These are phyloP conservation scores for Ceratobasidium sp. DNA, from an alignment of 1,284 basidiomycete genomes.

Conservation along the genomic window DNA sequence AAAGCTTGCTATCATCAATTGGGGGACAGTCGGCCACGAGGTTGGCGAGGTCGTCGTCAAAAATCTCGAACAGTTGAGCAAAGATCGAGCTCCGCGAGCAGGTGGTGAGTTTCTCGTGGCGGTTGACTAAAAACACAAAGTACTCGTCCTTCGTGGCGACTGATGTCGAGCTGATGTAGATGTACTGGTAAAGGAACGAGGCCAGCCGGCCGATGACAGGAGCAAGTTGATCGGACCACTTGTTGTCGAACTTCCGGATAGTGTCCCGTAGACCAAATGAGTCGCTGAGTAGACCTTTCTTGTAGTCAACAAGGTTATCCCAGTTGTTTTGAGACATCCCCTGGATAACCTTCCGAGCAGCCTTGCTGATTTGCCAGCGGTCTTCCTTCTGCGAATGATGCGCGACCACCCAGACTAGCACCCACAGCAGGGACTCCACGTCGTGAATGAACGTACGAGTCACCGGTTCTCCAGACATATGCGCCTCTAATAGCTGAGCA, in stretches of 20 bases:
- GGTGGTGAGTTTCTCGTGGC: too few relatives aligned
- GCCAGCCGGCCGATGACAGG: neutral
- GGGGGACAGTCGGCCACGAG: too few relatives aligned
- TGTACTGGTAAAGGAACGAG: too few relatives aligned
- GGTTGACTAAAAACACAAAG: too few relatives aligned
- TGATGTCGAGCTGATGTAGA: too few relatives aligned
- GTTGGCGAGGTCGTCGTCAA: too few relatives aligned
- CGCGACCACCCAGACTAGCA: too few relatives aligned
- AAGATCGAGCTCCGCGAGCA: too few relatives aligned
- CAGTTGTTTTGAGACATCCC: neutral
- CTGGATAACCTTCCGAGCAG: neutral
- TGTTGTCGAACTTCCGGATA: neutral
- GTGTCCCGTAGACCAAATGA: neutral
- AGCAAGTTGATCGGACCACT: neutral
- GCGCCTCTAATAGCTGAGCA: neutral
- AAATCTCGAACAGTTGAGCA: too few relatives aligned
- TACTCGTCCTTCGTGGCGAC: too few relatives aligned
- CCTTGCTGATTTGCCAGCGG: neutral
- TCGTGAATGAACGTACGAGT: conserved; percentile 6
- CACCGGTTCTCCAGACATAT: neutral
- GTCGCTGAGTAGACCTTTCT: neutral
- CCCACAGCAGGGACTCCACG: neutral
- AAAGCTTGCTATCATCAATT: too few relatives aligned
- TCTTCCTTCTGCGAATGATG: neutral
- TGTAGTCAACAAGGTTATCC: neutral